Evolutionary conservation across 2,329 filamentous ascomycete genomes (phyloP).

Genomic region (Aspergillus sp.): DNA sequence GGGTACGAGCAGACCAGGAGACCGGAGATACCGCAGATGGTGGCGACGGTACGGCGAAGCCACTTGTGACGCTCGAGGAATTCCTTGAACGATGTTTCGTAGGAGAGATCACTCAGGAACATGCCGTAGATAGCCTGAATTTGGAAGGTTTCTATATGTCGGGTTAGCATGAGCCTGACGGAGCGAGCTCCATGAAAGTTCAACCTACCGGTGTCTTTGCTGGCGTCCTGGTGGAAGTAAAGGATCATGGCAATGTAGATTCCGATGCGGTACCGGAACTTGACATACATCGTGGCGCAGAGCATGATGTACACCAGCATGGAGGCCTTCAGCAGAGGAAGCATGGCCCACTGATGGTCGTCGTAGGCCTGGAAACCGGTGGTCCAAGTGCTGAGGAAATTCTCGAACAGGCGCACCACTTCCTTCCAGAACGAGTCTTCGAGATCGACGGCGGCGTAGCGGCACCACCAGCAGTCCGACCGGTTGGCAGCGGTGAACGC

Average conservation of each 20-base stretch:
- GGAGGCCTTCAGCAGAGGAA: slow-evolving; percentile 50
- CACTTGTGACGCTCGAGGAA: slow-evolving; percentile 46
- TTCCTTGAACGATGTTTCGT: slow-evolving; percentile 47
- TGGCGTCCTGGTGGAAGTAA: slow-evolving; percentile 51
- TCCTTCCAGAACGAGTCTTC: slow-evolving; percentile 47
- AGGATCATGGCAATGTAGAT: slow-evolving; percentile 47
- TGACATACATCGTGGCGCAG: slow-evolving; percentile 45
- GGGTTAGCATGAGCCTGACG: not conserved
- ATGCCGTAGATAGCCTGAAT: slow-evolving; percentile 54
- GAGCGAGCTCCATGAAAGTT: not conserved
- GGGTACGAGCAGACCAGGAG: slow-evolving; percentile 53
- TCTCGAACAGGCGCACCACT: slow-evolving; percentile 44
- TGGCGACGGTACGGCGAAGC: slow-evolving; percentile 38
- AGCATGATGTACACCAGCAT: slow-evolving; percentile 53
- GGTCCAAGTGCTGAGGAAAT: slow-evolving; percentile 52
- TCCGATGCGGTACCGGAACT: slow-evolving; percentile 48
- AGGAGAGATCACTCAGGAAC: slow-evolving; percentile 52
- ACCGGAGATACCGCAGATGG: slow-evolving; percentile 43
- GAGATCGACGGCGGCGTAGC: slow-evolving; percentile 48
- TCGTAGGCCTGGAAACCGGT: slow-evolving; percentile 53
- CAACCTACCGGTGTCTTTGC: slow-evolving; percentile 46
- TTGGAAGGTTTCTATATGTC: slow-evolving; percentile 51
- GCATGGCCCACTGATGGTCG: slow-evolving; percentile 56
- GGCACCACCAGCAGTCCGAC: slow-evolving; percentile 54
- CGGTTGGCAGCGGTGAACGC: slow-evolving; percentile 49